A percentile compares a stretch with the other conserved stretches of the same genome.
phyloP scores from a whole-genome alignment of 2,329 filamentous ascomycete genomes.

The Aureobasidium namibiae region DNA sequence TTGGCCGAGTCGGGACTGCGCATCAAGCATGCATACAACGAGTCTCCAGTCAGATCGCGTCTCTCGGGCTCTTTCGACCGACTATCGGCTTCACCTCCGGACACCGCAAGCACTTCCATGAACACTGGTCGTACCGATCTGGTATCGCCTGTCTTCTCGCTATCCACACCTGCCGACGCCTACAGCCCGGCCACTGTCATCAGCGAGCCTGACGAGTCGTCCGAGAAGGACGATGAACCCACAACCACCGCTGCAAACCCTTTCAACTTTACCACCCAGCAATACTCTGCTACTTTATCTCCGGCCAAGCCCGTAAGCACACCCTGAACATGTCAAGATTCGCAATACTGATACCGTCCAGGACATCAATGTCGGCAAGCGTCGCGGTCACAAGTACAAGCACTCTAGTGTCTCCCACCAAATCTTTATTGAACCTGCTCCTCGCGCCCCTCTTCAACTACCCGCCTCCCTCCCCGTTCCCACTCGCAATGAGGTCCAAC shows the following conservation, averaged over 20 bases:
- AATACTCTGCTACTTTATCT: slow-evolving; percentile 30
- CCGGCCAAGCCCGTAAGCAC: slow-evolving; percentile 56
- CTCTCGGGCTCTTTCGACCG: slow-evolving; percentile 11
- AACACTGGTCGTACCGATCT: slow-evolving; percentile 12
- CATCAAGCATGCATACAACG: slow-evolving; percentile 17
- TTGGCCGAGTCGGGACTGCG: slow-evolving; percentile 15
- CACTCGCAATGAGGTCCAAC: slow-evolving; percentile 77
- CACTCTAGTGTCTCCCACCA: slow-evolving; percentile 94
- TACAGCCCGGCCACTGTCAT: slow-evolving; percentile 25
- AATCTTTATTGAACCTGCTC: slow-evolving; percentile 89
- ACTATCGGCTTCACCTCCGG: slow-evolving; percentile 9
- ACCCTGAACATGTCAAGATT: not conserved
- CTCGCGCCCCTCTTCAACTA: slow-evolving; percentile 74
- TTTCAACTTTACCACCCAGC: slow-evolving; percentile 83
- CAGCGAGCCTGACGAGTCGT: slow-evolving; percentile 21
- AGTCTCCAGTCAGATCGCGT: slow-evolving; percentile 10
- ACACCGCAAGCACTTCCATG: not conserved
- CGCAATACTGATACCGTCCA: slow-evolving; percentile 30
- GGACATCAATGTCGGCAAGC: slow-evolving; percentile 67
- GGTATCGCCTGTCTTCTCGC: slow-evolving; percentile 15
- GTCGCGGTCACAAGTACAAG: slow-evolving; percentile 94
- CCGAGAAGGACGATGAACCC: slow-evolving; percentile 20
- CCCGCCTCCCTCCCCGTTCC: slow-evolving; percentile 89
- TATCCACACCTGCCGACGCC: slow-evolving; percentile 15
- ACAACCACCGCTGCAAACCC: slow-evolving; percentile 45